phyloP scores from a whole-genome alignment of 2,329 filamentous ascomycete genomes.

The Pyrenochaeta sp. region DNA sequence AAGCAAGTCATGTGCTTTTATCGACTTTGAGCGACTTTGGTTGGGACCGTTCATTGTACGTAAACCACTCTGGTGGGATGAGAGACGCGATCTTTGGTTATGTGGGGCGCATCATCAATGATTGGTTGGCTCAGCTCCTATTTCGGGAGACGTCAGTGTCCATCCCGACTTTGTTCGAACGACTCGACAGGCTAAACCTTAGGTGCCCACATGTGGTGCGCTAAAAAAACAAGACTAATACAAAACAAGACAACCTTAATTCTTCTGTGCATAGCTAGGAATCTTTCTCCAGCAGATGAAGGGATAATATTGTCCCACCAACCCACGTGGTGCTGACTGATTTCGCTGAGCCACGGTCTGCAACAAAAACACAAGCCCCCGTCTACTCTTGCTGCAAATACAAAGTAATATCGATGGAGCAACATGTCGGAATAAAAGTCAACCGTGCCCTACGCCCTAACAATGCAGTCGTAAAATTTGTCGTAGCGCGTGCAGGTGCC shows the following conservation, averaged over 20 bases:
- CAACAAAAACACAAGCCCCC: neutral
- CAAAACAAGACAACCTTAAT: neutral
- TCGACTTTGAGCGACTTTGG: too few species aligned
- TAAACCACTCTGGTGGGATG: slow-evolving; percentile 14
- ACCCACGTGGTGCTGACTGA: neutral
- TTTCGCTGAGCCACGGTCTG: neutral
- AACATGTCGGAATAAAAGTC: slow-evolving; percentile 5
- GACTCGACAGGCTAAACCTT: neutral
- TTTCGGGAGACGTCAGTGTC: neutral
- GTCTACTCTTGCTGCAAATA: neutral
- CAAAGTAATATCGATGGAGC: neutral
- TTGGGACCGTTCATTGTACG: slow-evolving; percentile 10
- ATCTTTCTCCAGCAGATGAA: neutral
- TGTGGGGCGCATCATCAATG: neutral
- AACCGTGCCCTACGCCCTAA: slow-evolving; percentile 3
- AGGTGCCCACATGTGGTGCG: neutral
- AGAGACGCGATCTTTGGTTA: neutral
- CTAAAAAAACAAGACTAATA: neutral
- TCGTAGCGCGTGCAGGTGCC: slow-evolving; percentile 3
- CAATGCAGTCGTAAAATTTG: slow-evolving; percentile 2
- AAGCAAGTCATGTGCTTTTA: too few species aligned
- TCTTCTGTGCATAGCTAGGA: neutral
- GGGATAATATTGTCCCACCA: neutral
- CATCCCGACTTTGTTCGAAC: neutral
- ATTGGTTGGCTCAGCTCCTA: slow-evolving; percentile 5